Percentiles rank a stretch among this genome's conserved stretches.
Evolutionary conservation across 768 basidiomycete species (phyloP).

Genomic region (Serendipita sp.): DNA sequence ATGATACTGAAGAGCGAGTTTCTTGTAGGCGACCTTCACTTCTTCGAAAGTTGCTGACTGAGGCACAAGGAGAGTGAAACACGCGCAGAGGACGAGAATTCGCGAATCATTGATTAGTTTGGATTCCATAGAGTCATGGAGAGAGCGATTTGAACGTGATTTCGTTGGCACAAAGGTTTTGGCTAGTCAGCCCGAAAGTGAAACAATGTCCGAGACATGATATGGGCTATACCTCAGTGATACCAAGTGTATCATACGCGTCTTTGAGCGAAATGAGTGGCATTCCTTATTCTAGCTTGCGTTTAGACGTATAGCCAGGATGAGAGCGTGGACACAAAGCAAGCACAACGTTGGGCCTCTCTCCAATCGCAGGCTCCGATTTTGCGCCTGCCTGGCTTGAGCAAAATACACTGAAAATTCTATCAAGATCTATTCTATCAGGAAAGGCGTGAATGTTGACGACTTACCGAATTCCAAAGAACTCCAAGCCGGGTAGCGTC

Average conservation of each 20-base stretch:
- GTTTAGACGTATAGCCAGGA: too few relatives aligned
- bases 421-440: too few relatives aligned
- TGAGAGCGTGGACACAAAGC: too few relatives aligned
- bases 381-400: too few relatives aligned
- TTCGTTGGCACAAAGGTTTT: too few relatives aligned
- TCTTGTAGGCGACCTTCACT: constrained; percentile 51
- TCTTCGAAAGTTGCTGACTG: constrained; percentile 46
- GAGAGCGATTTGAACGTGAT: not conserved
- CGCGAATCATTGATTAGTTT: too few relatives aligned
- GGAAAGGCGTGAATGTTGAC: too few relatives aligned
- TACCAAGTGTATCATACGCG: not conserved
- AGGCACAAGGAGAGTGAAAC: not conserved
- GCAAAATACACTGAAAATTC: too few relatives aligned
- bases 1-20: constrained; percentile 54
- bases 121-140: not conserved
- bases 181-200: not conserved
- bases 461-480: too few relatives aligned
- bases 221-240: not conserved
- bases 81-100: not conserved
- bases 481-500: too few relatives aligned
- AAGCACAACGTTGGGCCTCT: too few relatives aligned
- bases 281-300: not conserved
- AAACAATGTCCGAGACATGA: not conserved
- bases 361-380: too few relatives aligned
- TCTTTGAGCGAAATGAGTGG: not conserved